These are phyloP conservation scores for Aspergillus carlsbadensis DNA, from an alignment of 495 filamentous ascomycete species.

Conservation along the genomic window DNA sequence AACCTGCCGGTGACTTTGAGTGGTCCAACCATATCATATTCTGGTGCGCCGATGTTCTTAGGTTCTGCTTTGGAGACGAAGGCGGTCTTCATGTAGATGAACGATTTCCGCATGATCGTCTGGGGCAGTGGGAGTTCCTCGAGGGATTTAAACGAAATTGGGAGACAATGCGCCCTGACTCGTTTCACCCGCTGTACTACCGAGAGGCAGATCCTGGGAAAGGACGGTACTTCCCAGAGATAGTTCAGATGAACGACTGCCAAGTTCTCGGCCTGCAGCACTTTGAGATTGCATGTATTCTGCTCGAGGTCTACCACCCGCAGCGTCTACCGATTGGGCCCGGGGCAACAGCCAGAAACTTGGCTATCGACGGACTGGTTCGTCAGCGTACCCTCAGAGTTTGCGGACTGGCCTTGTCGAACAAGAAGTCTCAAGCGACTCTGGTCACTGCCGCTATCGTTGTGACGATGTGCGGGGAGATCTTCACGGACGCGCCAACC, in stretches of 20 bases:
- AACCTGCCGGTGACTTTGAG: constrained; percentile 22
- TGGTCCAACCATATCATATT: constrained; percentile 30
- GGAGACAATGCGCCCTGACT: neutral
- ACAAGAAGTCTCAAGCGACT: too few species aligned
- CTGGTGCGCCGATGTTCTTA: constrained; percentile 26
- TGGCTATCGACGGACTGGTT: too few species aligned
- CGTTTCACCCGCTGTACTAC: constrained; percentile 21
- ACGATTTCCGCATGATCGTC: too few species aligned
- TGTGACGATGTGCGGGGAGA: too few species aligned
- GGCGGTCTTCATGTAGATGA: constrained; percentile 1
- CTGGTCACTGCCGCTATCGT: too few species aligned
- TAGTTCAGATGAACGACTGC: constrained; percentile 31
- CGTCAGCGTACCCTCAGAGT: too few species aligned
- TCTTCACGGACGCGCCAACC: too few species aligned
- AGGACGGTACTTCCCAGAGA: constrained; percentile 26
- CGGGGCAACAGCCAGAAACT: too few species aligned
- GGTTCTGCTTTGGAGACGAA: constrained; percentile 25
- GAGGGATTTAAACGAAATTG: too few species aligned
- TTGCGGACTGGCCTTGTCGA: too few species aligned
- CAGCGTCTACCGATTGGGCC: too few species aligned
- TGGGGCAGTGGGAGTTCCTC: too few species aligned
- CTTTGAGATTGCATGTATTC: constrained; percentile 32
- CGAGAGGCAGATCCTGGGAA: constrained; percentile 7
- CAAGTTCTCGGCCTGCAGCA: constrained; percentile 34
- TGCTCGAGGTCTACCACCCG: constrained; percentile 18